Conservation (phyloP, 257 asterid species). For the Penstemon newberryi region DNA sequence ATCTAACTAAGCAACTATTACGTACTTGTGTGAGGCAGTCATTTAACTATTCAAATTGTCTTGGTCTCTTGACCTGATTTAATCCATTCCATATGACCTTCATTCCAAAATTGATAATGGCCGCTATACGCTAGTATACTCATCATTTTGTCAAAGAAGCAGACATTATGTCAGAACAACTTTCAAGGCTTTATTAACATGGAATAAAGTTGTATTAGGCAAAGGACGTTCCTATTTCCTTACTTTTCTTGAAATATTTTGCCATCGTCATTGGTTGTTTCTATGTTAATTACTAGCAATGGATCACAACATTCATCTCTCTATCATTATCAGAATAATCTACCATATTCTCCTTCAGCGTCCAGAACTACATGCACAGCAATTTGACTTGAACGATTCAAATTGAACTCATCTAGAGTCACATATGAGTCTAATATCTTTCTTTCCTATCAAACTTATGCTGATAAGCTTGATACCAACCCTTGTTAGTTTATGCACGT, state of each 20-base stretch:
- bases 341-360: neutral
- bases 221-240: neutral
- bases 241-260: neutral
- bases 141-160: neutral
- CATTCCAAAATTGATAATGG: neutral
- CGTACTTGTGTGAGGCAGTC: neutral
- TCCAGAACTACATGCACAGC: no score
- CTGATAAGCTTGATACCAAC: neutral
- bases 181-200: neutral
- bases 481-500: constrained; percentile 7
- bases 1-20: neutral
- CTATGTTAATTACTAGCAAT: neutral
- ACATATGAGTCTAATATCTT: neutral
- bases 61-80: no score
- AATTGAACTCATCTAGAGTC: neutral
- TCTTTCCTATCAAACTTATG: neutral
- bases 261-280: neutral
- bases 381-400: neutral
- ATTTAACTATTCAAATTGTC: no score
- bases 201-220: neutral
- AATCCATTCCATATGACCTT: neutral
- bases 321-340: neutral
- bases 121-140: neutral
- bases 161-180: neutral
- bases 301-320: neutral